A percentile compares a stretch with the other conserved stretches of the same genome.
Evolutionary conservation across 2,329 filamentous ascomycete species (phyloP).

Genomic region (Sarocladium oryzae): DNA sequence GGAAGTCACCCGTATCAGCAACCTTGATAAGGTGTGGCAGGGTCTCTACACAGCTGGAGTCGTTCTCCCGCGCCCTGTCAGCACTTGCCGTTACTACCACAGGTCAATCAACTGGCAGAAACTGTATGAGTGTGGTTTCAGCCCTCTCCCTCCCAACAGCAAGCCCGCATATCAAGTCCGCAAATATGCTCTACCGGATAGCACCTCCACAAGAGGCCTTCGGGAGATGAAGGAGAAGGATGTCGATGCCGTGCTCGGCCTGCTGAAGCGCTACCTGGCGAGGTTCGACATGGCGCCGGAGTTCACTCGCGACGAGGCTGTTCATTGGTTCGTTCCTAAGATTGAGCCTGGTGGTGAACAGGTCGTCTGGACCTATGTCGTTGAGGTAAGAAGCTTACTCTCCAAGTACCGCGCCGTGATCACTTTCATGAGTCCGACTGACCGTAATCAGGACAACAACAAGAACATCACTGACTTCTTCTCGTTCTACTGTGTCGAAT

Average conservation of each 20-base stretch:
- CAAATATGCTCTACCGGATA: constrained; percentile 75
- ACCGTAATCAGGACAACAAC: constrained; percentile 41
- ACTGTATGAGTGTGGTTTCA: constrained; percentile 91
- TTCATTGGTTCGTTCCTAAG: constrained; percentile 80
- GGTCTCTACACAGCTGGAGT: constrained; percentile 93
- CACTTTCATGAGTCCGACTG: too few species aligned
- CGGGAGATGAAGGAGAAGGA: constrained; percentile 77
- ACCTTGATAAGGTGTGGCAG: constrained; percentile 81
- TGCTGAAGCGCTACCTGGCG: constrained; percentile 71
- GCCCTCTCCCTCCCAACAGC: constrained; percentile 73
- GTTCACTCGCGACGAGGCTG: constrained; percentile 72
- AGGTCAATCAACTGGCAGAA: constrained; percentile 93
- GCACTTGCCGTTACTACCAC: constrained; percentile 93
- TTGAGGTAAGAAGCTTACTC: constrained; percentile 60
- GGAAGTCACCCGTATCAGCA: constrained; percentile 90
- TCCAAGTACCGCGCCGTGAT: too few species aligned
- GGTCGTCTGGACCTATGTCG: constrained; percentile 90
- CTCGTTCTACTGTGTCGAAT: constrained; percentile 94
- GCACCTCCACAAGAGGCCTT: constrained; percentile 66
- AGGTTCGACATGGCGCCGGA: constrained; percentile 80
- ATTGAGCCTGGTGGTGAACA: constrained; percentile 56
- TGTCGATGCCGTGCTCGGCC: constrained; percentile 63
- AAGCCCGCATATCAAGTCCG: constrained; percentile 80
- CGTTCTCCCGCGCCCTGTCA: constrained; percentile 84
- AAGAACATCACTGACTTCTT: constrained; percentile 92